Evolutionary conservation across 208 protist genomes (phyloP).

Genomic region (Crithidia expoeki): DNA sequence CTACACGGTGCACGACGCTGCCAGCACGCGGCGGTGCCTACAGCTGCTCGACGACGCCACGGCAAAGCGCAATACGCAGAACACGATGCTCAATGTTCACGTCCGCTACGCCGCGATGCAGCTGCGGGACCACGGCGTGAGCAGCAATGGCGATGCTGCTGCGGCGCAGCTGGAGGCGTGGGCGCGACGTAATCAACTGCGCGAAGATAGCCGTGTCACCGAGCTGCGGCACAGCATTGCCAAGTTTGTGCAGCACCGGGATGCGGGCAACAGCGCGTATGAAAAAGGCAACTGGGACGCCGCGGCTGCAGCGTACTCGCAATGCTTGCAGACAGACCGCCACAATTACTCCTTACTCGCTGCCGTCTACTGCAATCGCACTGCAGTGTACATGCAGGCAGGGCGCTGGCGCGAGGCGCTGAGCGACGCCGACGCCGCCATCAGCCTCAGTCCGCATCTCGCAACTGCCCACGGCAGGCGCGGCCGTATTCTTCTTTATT

Average conservation of each 20-base stretch:
- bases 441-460: constrained; percentile 56
- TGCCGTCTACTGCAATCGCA: constrained; percentile 79
- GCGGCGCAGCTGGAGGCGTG: constrained; percentile 38
- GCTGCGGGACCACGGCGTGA: constrained; percentile 8
- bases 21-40: constrained; percentile 45
- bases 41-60: constrained; percentile 44
- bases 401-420: constrained; percentile 65
- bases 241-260: constrained; percentile 64
- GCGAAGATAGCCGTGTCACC: constrained; percentile 50
- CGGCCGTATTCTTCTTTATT: constrained; percentile 62
- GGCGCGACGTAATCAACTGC: constrained; percentile 26
- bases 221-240: constrained; percentile 60
- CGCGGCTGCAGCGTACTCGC: constrained; percentile 66
- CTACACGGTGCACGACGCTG: constrained; percentile 71
- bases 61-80: constrained; percentile 36
- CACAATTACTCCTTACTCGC: constrained; percentile 67
- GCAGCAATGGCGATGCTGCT: background rate
- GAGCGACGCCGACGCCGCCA: constrained; percentile 44
- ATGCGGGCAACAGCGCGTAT: constrained; percentile 79
- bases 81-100: constrained; percentile 34
- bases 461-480: constrained; percentile 64
- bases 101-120: constrained; percentile 31
- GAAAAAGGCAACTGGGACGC: constrained; percentile 52
- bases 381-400: constrained; percentile 80
- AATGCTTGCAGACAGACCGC: constrained; percentile 64